Conservation (phyloP, 495 filamentous ascomycete species). For the Talaromyces liani region DNA sequence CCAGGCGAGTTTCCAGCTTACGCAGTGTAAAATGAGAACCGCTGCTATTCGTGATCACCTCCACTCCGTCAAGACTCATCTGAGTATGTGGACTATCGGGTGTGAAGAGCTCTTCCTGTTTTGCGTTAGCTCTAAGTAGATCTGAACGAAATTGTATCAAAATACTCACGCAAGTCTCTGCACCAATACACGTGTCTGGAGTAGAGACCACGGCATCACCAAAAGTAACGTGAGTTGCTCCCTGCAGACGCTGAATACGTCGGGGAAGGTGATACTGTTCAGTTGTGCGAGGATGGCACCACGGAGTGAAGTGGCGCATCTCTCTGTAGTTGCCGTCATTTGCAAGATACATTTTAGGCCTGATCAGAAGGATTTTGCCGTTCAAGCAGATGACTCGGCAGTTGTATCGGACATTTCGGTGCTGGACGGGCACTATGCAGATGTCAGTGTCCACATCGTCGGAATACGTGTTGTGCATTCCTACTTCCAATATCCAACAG, state of each 20-base stretch:
- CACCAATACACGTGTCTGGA: conserved; percentile 60
- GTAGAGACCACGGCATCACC: conserved; percentile 74
- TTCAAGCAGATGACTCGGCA: conserved; percentile 64
- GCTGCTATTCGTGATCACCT: conserved; percentile 72
- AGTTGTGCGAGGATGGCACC: conserved; percentile 48
- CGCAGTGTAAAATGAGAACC: conserved; percentile 66
- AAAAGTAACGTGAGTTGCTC: conserved; percentile 56
- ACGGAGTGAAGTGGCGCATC: conserved; percentile 65
- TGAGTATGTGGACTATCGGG: conserved; percentile 43
- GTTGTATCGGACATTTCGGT: conserved; percentile 67
- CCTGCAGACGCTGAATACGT: conserved; percentile 53
- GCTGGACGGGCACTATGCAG: conserved; percentile 21
- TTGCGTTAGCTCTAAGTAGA: not conserved
- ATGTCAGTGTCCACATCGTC: conserved; percentile 10
- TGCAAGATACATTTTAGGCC: conserved; percentile 79
- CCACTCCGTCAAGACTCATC: conserved; percentile 51
- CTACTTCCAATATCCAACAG: conserved; percentile 63
- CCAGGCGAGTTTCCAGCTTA: conserved; percentile 67
- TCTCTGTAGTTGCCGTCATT: conserved; percentile 71
- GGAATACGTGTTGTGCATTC: conserved; percentile 30
- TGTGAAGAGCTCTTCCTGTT: conserved; percentile 64
- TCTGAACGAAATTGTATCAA: not conserved
- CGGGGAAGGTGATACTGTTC: conserved; percentile 72
- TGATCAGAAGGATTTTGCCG: conserved; percentile 62
- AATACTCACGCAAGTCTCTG: conserved; percentile 53